Base-by-base conservation (phyloP, 2,329 filamentous ascomycete species). In the Fusarium gaditjirri region DNA sequence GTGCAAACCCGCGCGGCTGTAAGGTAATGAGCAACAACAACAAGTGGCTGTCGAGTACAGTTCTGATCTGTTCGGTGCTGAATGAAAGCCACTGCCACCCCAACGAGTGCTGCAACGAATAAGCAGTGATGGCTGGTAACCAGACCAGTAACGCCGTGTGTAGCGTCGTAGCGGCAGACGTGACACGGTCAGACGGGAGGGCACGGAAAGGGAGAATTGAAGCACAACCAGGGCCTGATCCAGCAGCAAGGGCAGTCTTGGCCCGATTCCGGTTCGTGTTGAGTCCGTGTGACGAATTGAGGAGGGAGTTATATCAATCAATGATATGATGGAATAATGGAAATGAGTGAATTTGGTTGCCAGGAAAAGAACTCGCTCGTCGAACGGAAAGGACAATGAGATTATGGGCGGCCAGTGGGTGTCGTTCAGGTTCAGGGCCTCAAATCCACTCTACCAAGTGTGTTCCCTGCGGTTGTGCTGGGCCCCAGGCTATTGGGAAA, bases 161-260 rank as follows among this genome's bases (percentile, higher is more conserved):
- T 66, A 66, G 47, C 61, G 61, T 66, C 13, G 53, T 42, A 72
- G 54, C 47, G 65, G 65, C 29, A 69, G 58, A 54, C 54, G 71
- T 70, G 71, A 72, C 72, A 70, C 71, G 56, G 71, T 73, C 62
- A 65, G 60, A 68, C 61, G 43, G 65, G 59, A 63, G 44, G 36
- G 52, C 68, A 74, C 71, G 71, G 67, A 73, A 63, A 43, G 27
- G 31, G 64, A 53, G 49, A 53, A 47, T 56, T 25, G 41, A 73
- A 72, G 56, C 67, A 65, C 70, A 71, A 64, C 72, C 47, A 49
- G 70, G 73, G 63, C 64, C 72, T 69, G 72, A 72, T 66, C 74
- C 70, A 75, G 72, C 69, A 68, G 66, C 71, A 72, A 73, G 72
- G 65, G 58, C 54, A 63, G 59, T 42, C 65, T 75, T 63, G 35